Percentiles rank a stretch among this genome's conserved stretches.
Evolutionary conservation across 2,329 filamentous ascomycete genomes (phyloP).

Genomic region (Aspergillus sp.): DNA sequence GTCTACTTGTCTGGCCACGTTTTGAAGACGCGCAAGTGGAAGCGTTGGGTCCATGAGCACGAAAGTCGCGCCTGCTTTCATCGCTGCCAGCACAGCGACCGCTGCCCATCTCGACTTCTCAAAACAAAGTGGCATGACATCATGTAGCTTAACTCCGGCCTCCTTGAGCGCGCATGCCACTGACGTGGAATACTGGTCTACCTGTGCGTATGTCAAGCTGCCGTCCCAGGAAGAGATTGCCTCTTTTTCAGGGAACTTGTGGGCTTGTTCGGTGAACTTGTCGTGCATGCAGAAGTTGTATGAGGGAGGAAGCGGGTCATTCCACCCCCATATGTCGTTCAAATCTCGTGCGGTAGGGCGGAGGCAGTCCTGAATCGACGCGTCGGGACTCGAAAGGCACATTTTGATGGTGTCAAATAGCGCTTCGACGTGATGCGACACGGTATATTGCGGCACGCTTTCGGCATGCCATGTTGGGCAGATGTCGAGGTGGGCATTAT

Average conservation of each 20-base stretch:
- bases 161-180: conserved; percentile 17
- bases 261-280: conserved; percentile 27
- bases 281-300: conserved; percentile 41
- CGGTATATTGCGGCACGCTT: conserved; percentile 35
- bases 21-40: conserved; percentile 24
- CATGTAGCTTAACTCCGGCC: conserved; percentile 18
- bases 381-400: conserved; percentile 21
- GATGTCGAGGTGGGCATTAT: conserved; percentile 22
- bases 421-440: conserved; percentile 34
- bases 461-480: conserved; percentile 35
- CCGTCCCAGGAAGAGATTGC: conserved; percentile 26
- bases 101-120: conserved; percentile 27
- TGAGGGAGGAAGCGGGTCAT: conserved; percentile 35
- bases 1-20: conserved; percentile 21
- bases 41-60: conserved; percentile 25
- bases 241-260: conserved; percentile 14
- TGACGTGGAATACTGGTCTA: conserved; percentile 27
- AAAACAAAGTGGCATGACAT: conserved; percentile 23
- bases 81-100: conserved; percentile 23
- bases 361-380: conserved; percentile 24
- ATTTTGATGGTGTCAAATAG: conserved; percentile 34
- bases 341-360: conserved; percentile 30
- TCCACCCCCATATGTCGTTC: conserved; percentile 41
- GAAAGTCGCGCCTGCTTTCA: conserved; percentile 24
- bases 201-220: conserved; percentile 19